These are phyloP conservation scores for Cutaneotrichosporon cavernicola DNA, from an alignment of 1,284 basidiomycete species.

Conservation along the genomic window DNA sequence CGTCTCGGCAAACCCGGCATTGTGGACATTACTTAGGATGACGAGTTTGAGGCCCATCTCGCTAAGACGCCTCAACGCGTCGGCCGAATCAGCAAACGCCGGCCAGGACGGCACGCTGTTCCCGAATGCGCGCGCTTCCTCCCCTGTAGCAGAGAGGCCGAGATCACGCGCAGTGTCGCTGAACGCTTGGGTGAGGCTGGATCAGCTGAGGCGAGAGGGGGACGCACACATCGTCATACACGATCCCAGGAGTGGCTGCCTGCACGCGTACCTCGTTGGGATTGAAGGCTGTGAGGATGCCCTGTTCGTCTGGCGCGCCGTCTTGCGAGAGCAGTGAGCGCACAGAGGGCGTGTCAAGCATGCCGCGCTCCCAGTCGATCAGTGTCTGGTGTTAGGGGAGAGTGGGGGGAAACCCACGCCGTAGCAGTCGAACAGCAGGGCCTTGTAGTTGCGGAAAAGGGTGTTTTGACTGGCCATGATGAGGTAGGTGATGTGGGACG, in stretches of 20 bases:
- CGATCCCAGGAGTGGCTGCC: constrained; percentile 30
- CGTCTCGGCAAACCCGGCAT: constrained; percentile 30
- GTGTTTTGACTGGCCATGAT: neutral
- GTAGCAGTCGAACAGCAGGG: constrained; percentile 36
- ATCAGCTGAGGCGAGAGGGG: neutral
- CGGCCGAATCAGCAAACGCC: constrained; percentile 39
- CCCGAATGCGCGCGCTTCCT: constrained; percentile 31
- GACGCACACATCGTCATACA: constrained; percentile 38
- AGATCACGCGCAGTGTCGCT: constrained; percentile 15
- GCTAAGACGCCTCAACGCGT: constrained; percentile 31
- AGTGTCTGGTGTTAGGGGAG: constrained; percentile 12
- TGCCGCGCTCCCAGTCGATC: constrained; percentile 39
- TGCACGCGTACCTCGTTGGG: constrained; percentile 34
- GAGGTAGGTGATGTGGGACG: neutral
- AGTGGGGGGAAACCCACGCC: constrained; percentile 22
- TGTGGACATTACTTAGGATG: constrained; percentile 43
- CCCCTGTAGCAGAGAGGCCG: constrained; percentile 14
- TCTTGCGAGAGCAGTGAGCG: constrained; percentile 23
- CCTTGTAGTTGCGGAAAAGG: constrained; percentile 11
- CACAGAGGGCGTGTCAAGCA: constrained; percentile 23
- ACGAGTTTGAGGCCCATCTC: constrained; percentile 34
- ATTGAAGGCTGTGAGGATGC: constrained; percentile 29
- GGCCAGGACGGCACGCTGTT: constrained; percentile 36
- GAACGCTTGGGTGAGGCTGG: constrained; percentile 24
- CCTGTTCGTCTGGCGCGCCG: constrained; percentile 22